These are phyloP conservation scores for Fusarium austroafricanum DNA, from an alignment of 2,329 filamentous ascomycete species.

Conservation along the genomic window DNA sequence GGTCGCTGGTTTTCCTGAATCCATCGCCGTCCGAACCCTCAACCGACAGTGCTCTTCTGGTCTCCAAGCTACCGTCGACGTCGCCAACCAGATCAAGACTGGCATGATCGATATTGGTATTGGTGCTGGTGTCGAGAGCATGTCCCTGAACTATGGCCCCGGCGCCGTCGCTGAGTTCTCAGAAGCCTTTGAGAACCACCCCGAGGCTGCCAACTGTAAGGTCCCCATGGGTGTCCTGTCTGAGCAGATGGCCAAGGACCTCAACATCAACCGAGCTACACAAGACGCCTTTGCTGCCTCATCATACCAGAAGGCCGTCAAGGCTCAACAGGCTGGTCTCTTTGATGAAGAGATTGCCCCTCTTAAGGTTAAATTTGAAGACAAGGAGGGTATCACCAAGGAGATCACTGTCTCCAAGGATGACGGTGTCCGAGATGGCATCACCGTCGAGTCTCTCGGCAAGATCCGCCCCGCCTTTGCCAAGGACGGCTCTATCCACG, in stretches of 20 bases:
- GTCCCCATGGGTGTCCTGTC: conserved; percentile 95
- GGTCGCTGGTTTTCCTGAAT: conserved; percentile 89
- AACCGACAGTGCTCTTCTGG: conserved; percentile 97
- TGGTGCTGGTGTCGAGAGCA: conserved; percentile 95
- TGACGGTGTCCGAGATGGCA: conserved; percentile 86
- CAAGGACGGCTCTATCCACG: conserved; percentile 93
- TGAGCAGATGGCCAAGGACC: conserved; percentile 93
- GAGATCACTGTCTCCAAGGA: conserved; percentile 86
- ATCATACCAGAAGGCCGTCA: conserved; percentile 89
- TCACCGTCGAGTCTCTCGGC: conserved; percentile 86
- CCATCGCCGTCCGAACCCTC: conserved; percentile 84
- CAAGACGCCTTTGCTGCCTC: conserved; percentile 96
- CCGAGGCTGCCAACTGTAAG: conserved; percentile 93
- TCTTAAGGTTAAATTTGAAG: conserved; percentile 85
- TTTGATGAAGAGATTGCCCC: conserved; percentile 94
- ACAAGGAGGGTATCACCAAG: conserved; percentile 89
- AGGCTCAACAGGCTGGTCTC: conserved; percentile 87
- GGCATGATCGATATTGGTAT: conserved; percentile 97
- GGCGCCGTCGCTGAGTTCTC: conserved; percentile 92
- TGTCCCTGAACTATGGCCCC: conserved; percentile 92
- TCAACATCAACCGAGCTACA: conserved; percentile 73
- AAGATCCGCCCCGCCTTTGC: conserved; percentile 94
- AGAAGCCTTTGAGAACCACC: conserved; percentile 83
- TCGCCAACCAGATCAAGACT: conserved; percentile 89
- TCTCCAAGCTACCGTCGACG: conserved; percentile 90